phyloP scores from a whole-genome alignment of 1,284 basidiomycete genomes.

The Austroboletus niveus region DNA sequence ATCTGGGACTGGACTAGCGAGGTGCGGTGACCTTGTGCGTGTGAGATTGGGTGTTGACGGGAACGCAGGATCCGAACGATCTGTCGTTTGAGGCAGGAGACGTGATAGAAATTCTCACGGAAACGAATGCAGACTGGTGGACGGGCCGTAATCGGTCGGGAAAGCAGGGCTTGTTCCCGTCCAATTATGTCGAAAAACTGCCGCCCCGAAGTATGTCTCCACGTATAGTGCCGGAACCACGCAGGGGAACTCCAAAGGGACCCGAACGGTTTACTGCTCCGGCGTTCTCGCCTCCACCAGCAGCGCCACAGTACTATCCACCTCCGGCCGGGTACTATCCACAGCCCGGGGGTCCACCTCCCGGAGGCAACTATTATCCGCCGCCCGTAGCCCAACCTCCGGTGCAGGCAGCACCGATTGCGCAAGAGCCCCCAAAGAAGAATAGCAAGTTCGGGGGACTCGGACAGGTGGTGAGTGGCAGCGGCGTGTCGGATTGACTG shows the following conservation, averaged over 20 bases:
- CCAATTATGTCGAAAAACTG: slow-evolving; percentile 55
- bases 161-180: slow-evolving; percentile 55
- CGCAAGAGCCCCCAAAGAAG: slow-evolving; percentile 48
- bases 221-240: slow-evolving; percentile 24
- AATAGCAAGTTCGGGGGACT: slow-evolving; percentile 58
- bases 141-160: slow-evolving; percentile 37
- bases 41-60: slow-evolving; percentile 11
- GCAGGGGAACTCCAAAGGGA: slow-evolving; percentile 7
- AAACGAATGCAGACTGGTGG: slow-evolving; percentile 44
- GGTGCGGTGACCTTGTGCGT: slow-evolving; percentile 14
- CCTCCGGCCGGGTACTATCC: slow-evolving; percentile 27
- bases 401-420: slow-evolving; percentile 34
- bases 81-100: slow-evolving; percentile 35
- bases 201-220: slow-evolving; percentile 19
- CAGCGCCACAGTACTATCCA: slow-evolving; percentile 20
- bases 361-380: slow-evolving; percentile 27
- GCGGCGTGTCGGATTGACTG: neutral
- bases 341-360: neutral
- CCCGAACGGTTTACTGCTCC: slow-evolving; percentile 23
- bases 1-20: slow-evolving; percentile 32
- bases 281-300: slow-evolving; percentile 21
- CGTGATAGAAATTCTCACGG: slow-evolving; percentile 35
- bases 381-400: slow-evolving; percentile 25
- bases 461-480: slow-evolving; percentile 50
- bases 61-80: slow-evolving; percentile 50